Conservation (phyloP, 331 rosid species). For the Spiraea crenata region DNA sequence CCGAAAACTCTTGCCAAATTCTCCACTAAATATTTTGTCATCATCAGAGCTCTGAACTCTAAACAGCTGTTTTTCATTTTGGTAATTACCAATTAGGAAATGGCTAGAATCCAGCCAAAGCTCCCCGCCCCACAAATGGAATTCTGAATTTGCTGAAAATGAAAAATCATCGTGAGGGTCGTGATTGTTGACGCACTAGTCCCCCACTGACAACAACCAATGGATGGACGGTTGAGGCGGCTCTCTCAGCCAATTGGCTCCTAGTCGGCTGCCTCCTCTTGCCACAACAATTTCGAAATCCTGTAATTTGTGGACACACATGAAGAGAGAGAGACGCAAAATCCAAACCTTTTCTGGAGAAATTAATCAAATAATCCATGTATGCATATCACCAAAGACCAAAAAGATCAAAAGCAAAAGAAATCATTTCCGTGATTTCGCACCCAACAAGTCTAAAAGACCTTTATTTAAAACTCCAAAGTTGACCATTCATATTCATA, state of each 20-base stretch:
- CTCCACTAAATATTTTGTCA: too few species aligned
- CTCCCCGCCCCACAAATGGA: too few species aligned
- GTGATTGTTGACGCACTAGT: constrained; percentile 14
- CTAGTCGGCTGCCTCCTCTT: constrained; percentile 10
- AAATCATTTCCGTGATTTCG: neutral
- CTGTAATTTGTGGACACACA: constrained; percentile 16
- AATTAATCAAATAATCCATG: neutral
- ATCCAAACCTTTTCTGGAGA: neutral
- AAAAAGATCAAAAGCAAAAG: neutral
- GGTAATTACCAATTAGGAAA: too few species aligned
- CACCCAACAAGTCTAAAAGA: neutral
- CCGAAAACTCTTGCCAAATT: too few species aligned
- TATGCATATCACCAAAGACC: neutral
- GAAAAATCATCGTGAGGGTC: constrained; percentile 10
- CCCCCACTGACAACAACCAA: constrained; percentile 1
- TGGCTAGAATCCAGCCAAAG: too few species aligned
- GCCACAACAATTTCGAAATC: constrained; percentile 6
- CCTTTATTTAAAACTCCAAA: neutral
- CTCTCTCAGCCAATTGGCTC: constrained; percentile 10
- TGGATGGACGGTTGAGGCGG: neutral
- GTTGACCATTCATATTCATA: neutral
- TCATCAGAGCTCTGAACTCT: too few species aligned
- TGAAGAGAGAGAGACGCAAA: neutral
- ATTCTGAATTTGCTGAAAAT: neutral
- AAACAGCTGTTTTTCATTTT: too few species aligned